phyloP scores from a whole-genome alignment of 2,329 filamentous ascomycete genomes.

The Trichocomaceae sp. region DNA sequence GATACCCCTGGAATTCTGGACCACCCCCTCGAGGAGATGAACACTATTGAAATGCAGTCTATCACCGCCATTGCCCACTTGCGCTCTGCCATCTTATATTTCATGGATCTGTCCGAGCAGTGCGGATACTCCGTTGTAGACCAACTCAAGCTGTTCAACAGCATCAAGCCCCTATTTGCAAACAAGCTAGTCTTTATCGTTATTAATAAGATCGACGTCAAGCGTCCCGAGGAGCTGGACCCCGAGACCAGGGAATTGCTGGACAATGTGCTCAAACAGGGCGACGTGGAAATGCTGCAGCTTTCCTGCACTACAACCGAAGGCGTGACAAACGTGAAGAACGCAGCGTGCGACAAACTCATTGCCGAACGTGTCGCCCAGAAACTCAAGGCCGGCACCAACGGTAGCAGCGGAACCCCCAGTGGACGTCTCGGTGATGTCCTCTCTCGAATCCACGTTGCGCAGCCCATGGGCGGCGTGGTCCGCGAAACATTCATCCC shows the following conservation, averaged over 20 bases:
- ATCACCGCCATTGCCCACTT: slow-evolving; percentile 97
- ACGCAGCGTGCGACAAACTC: slow-evolving; percentile 84
- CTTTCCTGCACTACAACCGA: slow-evolving; percentile 93
- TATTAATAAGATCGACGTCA: slow-evolving; percentile 96
- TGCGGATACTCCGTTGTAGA: slow-evolving; percentile 90
- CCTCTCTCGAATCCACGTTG: slow-evolving; percentile 90
- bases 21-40: slow-evolving; percentile 98
- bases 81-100: slow-evolving; percentile 90
- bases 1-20: slow-evolving; percentile 98
- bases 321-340: slow-evolving; percentile 90
- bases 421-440: slow-evolving; percentile 83
- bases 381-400: slow-evolving; percentile 86
- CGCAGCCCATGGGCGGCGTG: slow-evolving; percentile 73
- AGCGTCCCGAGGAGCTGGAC: slow-evolving; percentile 79
- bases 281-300: slow-evolving; percentile 87
- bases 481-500: slow-evolving; percentile 79
- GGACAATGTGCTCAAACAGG: slow-evolving; percentile 71
- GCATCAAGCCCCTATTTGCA: slow-evolving; percentile 91
- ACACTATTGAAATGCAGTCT: slow-evolving; percentile 98
- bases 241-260: slow-evolving; percentile 69
- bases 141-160: slow-evolving; percentile 92
- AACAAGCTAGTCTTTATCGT: slow-evolving; percentile 97
- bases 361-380: slow-evolving; percentile 89
- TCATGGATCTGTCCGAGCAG: slow-evolving; percentile 96
- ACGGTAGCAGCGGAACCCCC: slow-evolving; percentile 65